Percentiles rank a stretch among this genome's conserved stretches.
Evolutionary conservation across 352 stramenopile species (phyloP).

Genomic region (Pythium folliculosum): DNA sequence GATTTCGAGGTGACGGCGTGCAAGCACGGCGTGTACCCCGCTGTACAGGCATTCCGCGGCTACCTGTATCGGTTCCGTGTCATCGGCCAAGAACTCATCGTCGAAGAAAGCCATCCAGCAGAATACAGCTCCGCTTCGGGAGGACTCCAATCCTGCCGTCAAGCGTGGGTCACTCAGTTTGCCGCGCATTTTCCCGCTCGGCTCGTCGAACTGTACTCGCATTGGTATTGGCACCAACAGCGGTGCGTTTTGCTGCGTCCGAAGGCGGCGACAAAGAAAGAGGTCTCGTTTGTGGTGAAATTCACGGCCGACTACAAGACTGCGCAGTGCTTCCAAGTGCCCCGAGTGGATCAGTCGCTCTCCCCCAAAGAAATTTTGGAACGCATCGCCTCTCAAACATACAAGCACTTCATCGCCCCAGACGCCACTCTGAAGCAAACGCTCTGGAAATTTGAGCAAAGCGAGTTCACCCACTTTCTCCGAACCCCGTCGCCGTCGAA

Average conservation of each 20-base stretch:
- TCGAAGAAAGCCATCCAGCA: conserved; percentile 2
- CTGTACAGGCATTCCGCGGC: conserved; percentile 12
- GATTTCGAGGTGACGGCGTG: conserved; percentile 28
- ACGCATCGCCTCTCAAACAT: background rate
- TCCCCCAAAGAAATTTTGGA: background rate
- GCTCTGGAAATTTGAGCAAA: conserved; percentile 45
- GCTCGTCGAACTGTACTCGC: conserved; percentile 41
- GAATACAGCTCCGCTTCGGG: background rate
- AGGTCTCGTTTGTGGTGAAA: conserved; percentile 31
- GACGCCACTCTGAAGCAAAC: background rate
- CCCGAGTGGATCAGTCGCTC: conserved; percentile 7
- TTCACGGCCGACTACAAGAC: conserved; percentile 23
- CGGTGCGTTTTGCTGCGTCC: conserved; percentile 46
- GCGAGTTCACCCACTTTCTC: conserved; percentile 38
- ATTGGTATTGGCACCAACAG: conserved; percentile 54
- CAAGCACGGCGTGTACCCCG: conserved; percentile 4
- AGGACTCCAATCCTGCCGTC: conserved; percentile 9
- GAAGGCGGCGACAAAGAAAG: conserved; percentile 9
- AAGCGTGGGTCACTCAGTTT: conserved; percentile 33
- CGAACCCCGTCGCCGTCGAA: background rate
- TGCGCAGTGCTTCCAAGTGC: conserved; percentile 18
- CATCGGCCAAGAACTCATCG: background rate
- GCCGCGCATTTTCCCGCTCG: conserved; percentile 28
- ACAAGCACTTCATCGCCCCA: conserved; percentile 20
- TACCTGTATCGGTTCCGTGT: conserved; percentile 13